A percentile compares a stretch with the other conserved stretches of the same genome.
Evolutionary conservation across 2,329 filamentous ascomycete genomes (phyloP).

Genomic region (Beauveria sp.): DNA sequence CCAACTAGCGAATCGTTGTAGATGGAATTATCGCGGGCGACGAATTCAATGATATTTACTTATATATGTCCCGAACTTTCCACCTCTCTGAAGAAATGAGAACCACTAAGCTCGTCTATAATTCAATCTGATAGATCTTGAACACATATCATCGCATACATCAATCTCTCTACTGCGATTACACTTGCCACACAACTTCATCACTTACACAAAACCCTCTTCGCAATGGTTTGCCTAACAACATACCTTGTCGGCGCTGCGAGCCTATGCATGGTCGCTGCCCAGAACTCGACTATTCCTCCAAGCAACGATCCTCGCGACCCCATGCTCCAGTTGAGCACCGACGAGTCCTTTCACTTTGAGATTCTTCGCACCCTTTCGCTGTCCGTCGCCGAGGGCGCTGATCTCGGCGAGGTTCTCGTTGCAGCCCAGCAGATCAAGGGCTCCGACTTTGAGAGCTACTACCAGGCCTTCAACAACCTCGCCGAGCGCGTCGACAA

Average conservation of each 20-base stretch:
- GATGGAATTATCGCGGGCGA: not conserved
- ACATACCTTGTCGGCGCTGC: not conserved
- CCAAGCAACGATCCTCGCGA: not conserved
- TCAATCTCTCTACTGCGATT: not conserved
- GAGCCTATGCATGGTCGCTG: not conserved
- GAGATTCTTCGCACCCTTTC: constrained; percentile 20
- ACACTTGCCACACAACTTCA: not conserved
- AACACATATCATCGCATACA: too few relatives aligned
- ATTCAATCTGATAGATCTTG: too few relatives aligned
- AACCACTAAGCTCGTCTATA: not conserved
- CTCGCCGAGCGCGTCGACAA: constrained; percentile 18
- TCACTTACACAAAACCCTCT: not conserved
- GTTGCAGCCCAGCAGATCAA: constrained; percentile 21
- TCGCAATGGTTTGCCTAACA: constrained; percentile 1
- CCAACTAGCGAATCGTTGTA: not conserved
- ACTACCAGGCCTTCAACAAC: constrained; percentile 15
- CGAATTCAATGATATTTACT: not conserved
- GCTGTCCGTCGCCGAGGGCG: constrained; percentile 18
- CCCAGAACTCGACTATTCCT: not conserved
- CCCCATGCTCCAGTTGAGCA: constrained; percentile 17
- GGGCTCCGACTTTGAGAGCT: constrained; percentile 19
- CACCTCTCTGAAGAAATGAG: not conserved
- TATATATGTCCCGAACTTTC: not conserved
- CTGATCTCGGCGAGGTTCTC: constrained; percentile 27
- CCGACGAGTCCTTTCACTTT: constrained; percentile 19